phyloP scores from a whole-genome alignment of 2,329 filamentous ascomycete species.

The Phaeosphaeria sp. region DNA sequence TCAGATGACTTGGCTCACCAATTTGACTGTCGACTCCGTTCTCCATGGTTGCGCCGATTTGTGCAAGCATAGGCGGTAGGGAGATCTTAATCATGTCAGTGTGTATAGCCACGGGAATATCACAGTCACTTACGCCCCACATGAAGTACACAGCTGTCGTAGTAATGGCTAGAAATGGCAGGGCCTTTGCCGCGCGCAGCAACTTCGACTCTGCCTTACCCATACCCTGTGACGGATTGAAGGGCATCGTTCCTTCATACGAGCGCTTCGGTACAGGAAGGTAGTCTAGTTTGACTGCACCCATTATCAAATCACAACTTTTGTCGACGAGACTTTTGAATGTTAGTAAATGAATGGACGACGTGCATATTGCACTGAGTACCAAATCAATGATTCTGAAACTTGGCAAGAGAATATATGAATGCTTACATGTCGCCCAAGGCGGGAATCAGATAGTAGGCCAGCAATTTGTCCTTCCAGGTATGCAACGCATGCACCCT shows the following conservation, averaged over 20 bases:
- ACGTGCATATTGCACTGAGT: no score
- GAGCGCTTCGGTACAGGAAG: slow-evolving; percentile 15
- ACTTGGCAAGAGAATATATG: no score
- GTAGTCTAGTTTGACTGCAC: slow-evolving; percentile 18
- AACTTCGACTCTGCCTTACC: slow-evolving; percentile 16
- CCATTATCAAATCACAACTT: slow-evolving; percentile 13
- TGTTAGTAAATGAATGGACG: not conserved
- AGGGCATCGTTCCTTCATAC: slow-evolving; percentile 17
- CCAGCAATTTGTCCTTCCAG: slow-evolving; percentile 15
- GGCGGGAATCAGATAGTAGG: slow-evolving; percentile 13
- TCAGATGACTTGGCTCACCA: slow-evolving; percentile 8
- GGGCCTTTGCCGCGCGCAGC: slow-evolving; percentile 10
- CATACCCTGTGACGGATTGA: slow-evolving; percentile 20
- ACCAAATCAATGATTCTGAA: no score
- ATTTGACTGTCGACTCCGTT: slow-evolving; percentile 10
- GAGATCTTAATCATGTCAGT: slow-evolving; percentile 1
- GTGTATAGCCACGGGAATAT: not conserved
- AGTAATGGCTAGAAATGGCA: slow-evolving; percentile 15
- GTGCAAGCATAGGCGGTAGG: slow-evolving; percentile 2
- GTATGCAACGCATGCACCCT: slow-evolving; percentile 16
- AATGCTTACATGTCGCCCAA: slow-evolving; percentile 18
- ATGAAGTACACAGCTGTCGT: slow-evolving; percentile 12
- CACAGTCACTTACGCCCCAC: slow-evolving; percentile 3
- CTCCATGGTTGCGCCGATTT: slow-evolving; percentile 7
- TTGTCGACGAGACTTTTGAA: slow-evolving; percentile 7